Conservation (phyloP, 257 asterid species). For the Forsythia suspensa region DNA sequence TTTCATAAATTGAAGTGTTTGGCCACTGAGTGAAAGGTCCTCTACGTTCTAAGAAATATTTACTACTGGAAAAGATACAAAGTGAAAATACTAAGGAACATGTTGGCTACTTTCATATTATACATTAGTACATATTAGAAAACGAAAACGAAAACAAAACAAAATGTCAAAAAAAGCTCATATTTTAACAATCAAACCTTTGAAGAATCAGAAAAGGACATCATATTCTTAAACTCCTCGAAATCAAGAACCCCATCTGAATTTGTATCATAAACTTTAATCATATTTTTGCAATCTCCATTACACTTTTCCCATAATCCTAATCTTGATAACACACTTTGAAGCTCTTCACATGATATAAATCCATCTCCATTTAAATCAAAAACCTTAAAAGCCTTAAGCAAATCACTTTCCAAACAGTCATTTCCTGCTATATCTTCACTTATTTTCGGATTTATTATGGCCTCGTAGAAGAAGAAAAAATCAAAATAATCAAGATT, state of each 20-base stretch:
- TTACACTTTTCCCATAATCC: constrained; percentile 42
- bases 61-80: too few relatives aligned
- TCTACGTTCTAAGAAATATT: too few relatives aligned
- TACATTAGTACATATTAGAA: too few relatives aligned
- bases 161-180: neutral
- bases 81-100: too few relatives aligned
- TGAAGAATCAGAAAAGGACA: constrained; percentile 26
- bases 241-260: constrained; percentile 72
- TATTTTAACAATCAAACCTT: neutral
- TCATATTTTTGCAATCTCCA: constrained; percentile 59
- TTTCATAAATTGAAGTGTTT: too few relatives aligned
- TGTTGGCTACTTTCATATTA: too few relatives aligned
- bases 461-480: constrained; percentile 41
- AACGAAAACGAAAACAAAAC: too few relatives aligned
- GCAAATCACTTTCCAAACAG: constrained; percentile 41
- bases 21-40: too few relatives aligned
- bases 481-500: constrained; percentile 46
- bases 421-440: constrained; percentile 13
- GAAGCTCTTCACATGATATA: constrained; percentile 57
- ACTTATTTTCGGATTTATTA: constrained; percentile 23
- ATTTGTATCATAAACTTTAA: constrained; percentile 52
- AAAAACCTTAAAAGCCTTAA: constrained; percentile 52
- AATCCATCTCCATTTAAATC: constrained; percentile 61
- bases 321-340: constrained; percentile 44
- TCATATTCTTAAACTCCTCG: constrained; percentile 72